Evolutionary conservation across 1,139 yeast genomes (phyloP).

Genomic region (Suhomyces bolitotheri): DNA sequence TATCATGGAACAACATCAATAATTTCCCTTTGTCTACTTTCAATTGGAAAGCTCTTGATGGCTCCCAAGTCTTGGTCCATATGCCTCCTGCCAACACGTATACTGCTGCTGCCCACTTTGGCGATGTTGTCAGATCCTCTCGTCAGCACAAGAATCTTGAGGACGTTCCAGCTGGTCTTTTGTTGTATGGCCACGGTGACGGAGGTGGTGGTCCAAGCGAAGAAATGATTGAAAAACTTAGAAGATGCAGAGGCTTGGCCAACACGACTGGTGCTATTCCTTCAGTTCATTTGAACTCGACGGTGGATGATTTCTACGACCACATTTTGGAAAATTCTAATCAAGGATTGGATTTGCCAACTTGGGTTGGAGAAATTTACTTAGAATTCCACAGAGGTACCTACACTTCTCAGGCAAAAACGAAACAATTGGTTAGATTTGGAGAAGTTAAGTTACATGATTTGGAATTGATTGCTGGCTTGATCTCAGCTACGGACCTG

Average conservation of each 20-base stretch:
- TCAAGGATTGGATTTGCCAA: conserved; percentile 66
- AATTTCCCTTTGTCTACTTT: conserved; percentile 85
- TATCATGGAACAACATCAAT: conserved; percentile 95
- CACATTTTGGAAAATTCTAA: conserved; percentile 61
- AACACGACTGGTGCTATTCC: conserved; percentile 83
- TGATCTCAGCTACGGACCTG: conserved; percentile 57
- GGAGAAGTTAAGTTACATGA: conserved; percentile 83
- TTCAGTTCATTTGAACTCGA: conserved; percentile 70
- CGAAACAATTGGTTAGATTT: conserved; percentile 75
- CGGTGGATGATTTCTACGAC: conserved; percentile 79
- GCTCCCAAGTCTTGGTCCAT: conserved; percentile 88
- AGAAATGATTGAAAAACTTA: conserved; percentile 87
- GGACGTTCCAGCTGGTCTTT: conserved; percentile 74
- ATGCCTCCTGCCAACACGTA: conserved; percentile 98
- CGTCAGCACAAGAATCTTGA: conserved; percentile 81
- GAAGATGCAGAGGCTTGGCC: conserved; percentile 86
- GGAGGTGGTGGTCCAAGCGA: conserved; percentile 98
- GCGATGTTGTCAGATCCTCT: conserved; percentile 82
- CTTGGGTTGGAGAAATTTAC: conserved; percentile 93
- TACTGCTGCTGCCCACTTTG: conserved; percentile 89
- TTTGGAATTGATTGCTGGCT: conserved; percentile 77
- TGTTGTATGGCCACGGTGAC: conserved; percentile 91
- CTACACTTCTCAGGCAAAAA: conserved; percentile 87
- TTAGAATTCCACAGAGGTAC: conserved; percentile 97
- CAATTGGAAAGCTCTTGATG: conserved; percentile 94